A percentile compares a stretch with the other conserved stretches of the same genome.
phyloP scores from a whole-genome alignment of 1,284 basidiomycete species.

The Ganoderma leucocontextum region DNA sequence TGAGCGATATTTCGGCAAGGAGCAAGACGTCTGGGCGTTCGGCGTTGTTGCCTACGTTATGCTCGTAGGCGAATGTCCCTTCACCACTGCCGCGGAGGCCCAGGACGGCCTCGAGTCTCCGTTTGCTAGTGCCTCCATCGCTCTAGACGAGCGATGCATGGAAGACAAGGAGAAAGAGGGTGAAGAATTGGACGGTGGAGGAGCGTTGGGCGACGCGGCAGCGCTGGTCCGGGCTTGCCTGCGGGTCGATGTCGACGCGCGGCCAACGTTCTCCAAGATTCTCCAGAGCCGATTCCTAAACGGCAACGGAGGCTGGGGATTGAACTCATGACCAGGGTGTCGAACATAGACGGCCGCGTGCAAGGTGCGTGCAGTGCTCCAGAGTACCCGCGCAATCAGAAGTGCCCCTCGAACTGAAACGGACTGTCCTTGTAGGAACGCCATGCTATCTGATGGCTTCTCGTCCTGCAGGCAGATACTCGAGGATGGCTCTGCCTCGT shows the following conservation, averaged over 20 bases:
- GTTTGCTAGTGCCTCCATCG: slow-evolving; percentile 75
- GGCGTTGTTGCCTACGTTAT: slow-evolving; percentile 98
- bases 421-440: slow-evolving; percentile 31
- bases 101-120: slow-evolving; percentile 81
- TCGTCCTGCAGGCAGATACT: slow-evolving; percentile 27
- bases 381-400: slow-evolving; percentile 28
- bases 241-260: slow-evolving; percentile 70
- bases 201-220: slow-evolving; percentile 82
- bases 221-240: slow-evolving; percentile 84
- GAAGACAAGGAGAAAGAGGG: slow-evolving; percentile 77
- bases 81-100: slow-evolving; percentile 86
- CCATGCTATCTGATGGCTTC: slow-evolving; percentile 41
- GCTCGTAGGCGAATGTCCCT: slow-evolving; percentile 95
- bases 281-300: slow-evolving; percentile 80
- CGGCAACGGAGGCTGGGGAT: slow-evolving; percentile 71
- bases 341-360: slow-evolving; percentile 27
- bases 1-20: slow-evolving; percentile 94
- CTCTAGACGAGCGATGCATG: slow-evolving; percentile 78
- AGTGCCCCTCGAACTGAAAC: slow-evolving; percentile 25
- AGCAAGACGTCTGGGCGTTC: slow-evolving; percentile 98
- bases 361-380: slow-evolving; percentile 33
- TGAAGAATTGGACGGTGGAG: slow-evolving; percentile 80
- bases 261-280: slow-evolving; percentile 87
- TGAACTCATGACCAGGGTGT: slow-evolving; percentile 32
- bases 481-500: slow-evolving; percentile 25